Percentiles rank a stretch among this genome's conserved stretches.
Evolutionary conservation across 805 yeast genomes (phyloP).

Genomic region (Cyberlindnera lachancei): DNA sequence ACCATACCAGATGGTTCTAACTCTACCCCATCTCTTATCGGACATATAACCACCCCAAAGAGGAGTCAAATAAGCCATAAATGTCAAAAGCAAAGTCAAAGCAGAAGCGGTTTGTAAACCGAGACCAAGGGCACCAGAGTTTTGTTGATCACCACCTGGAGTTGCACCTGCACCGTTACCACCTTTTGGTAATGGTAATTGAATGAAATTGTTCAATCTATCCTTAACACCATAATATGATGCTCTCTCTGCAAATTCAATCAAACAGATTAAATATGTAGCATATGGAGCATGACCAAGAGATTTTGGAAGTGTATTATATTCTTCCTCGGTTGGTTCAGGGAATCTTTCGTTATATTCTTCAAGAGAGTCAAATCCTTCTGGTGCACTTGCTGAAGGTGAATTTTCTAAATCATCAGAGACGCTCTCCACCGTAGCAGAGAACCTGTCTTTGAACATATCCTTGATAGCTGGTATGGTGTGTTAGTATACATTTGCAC

Average conservation of each 20-base stretch:
- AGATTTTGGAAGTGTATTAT: conserved; percentile 26
- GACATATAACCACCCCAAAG: conserved; percentile 69
- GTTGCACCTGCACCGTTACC: conserved; percentile 28
- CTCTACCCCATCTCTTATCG: conserved; percentile 69
- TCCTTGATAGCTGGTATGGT: conserved; percentile 2
- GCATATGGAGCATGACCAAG: conserved; percentile 42
- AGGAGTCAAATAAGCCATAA: conserved; percentile 80
- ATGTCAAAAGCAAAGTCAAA: conserved; percentile 66
- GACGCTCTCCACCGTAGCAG: neutral
- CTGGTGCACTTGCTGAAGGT: neutral
- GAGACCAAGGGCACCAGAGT: conserved; percentile 49
- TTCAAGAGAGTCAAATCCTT: conserved; percentile 5
- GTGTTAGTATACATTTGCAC: too few species aligned
- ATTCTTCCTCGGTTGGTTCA: conserved; percentile 41
- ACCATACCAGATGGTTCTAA: conserved; percentile 56
- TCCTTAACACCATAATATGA: conserved; percentile 74
- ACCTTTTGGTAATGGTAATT: conserved; percentile 36
- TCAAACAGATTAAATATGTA: conserved; percentile 48
- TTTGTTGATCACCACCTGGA: conserved; percentile 16
- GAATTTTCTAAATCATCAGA: conserved; percentile 1
- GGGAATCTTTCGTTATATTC: conserved; percentile 15
- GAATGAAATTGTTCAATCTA: conserved; percentile 76
- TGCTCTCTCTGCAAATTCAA: conserved; percentile 77
- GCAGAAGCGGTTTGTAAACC: conserved; percentile 63
- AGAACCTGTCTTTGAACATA: conserved; percentile 3